These are phyloP conservation scores for Cryptosporidium parvum DNA, from an alignment of 169 alveolate genomes.

Conservation along the genomic window DNA sequence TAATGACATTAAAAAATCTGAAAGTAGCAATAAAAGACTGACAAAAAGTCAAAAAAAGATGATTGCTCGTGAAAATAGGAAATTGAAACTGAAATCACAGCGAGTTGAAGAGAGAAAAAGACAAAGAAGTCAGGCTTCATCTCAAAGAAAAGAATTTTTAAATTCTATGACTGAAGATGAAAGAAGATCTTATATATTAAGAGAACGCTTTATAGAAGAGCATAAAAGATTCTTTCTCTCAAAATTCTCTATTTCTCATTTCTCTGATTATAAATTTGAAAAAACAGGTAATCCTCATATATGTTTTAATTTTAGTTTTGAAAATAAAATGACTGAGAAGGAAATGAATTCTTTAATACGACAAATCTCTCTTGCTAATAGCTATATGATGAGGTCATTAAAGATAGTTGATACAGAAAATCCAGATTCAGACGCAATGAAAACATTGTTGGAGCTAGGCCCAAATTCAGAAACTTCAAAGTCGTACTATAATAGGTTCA, in stretches of 20 bases:
- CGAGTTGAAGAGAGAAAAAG: constrained; percentile 65
- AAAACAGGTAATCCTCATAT: constrained; percentile 73
- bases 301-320: constrained; percentile 80
- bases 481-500: constrained; percentile 36
- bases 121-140: constrained; percentile 54
- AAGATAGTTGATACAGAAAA: constrained; percentile 61
- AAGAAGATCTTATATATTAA: constrained; percentile 76
- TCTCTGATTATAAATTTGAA: constrained; percentile 27
- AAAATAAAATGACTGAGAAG: constrained; percentile 79
- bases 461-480: constrained; percentile 64
- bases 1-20: background rate
- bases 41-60: constrained; percentile 71
- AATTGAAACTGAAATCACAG: constrained; percentile 35
- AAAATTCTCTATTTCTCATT: constrained; percentile 13
- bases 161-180: constrained; percentile 77
- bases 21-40: constrained; percentile 10
- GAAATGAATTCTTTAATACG: constrained; percentile 80
- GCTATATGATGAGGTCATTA: constrained; percentile 78
- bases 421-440: constrained; percentile 63
- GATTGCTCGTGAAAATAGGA: constrained; percentile 76
- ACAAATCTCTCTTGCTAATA: constrained; percentile 78
- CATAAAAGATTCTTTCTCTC: constrained; percentile 51
- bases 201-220: constrained; percentile 72
- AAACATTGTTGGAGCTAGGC: constrained; percentile 6
- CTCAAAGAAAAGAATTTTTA: constrained; percentile 75